phyloP scores from a whole-genome alignment of 768 basidiomycete species.

The Collybia sordida region DNA sequence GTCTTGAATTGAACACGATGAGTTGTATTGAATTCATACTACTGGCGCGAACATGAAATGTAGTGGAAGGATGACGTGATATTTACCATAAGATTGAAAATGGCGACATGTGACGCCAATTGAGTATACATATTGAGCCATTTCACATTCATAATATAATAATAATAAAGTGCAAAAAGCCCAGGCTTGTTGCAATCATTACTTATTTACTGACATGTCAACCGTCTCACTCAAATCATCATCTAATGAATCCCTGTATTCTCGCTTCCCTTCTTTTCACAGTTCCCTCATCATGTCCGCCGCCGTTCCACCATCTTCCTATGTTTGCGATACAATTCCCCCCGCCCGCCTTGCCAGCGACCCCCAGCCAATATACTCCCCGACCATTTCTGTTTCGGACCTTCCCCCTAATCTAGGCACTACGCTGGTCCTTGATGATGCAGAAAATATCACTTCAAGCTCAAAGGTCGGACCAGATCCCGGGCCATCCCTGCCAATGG shows the following conservation, averaged over 20 bases:
- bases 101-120: conserved; percentile 47
- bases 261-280: conserved; percentile 5
- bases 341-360: conserved; percentile 51
- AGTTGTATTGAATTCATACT: conserved; percentile 21
- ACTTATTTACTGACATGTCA: neutral
- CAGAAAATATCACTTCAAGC: conserved; percentile 23
- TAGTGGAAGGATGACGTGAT: conserved; percentile 13
- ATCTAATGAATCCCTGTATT: conserved; percentile 2
- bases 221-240: too few relatives aligned
- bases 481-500: conserved; percentile 22
- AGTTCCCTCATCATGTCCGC: conserved; percentile 21
- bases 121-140: conserved; percentile 21
- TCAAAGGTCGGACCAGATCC: conserved; percentile 4
- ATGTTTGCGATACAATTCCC: conserved; percentile 74
- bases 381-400: conserved; percentile 5
- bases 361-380: conserved; percentile 1
- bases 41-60: conserved; percentile 10
- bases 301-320: conserved; percentile 27
- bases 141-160: too few relatives aligned
- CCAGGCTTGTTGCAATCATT: neutral
- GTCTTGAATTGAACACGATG: conserved; percentile 42
- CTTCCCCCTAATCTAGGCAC: conserved; percentile 4
- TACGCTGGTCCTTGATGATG: conserved; percentile 25
- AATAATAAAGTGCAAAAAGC: neutral
- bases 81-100: conserved; percentile 13